Base-by-base conservation (phyloP, 2,329 filamentous ascomycete species). In the Zasmidium cellare region DNA sequence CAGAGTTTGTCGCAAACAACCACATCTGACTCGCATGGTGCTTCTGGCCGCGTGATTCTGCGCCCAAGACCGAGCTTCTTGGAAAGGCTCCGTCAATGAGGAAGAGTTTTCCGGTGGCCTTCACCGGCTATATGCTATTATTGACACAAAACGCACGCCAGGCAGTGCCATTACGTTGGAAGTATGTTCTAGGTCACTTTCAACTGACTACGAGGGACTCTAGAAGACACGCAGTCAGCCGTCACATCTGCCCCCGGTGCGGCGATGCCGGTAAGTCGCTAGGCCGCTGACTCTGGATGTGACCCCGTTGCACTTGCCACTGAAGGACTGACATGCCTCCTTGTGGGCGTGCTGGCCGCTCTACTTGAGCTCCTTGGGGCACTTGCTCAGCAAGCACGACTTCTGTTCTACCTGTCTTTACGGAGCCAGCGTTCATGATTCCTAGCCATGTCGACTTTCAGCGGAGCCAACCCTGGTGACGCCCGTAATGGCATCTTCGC, bases 401-500 rank as follows among this genome's bases (percentile, higher is more conserved):
- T 41, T 14, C 16, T 41, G n/a, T n/a, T 9, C 16, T 16, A 46
- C n/a, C 51, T 22, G 25, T 14, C 25, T 46, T 23, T 23, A 14
- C 2, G 35, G 25, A n/a, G 38, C 51, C 14, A 28, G 11, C 7
- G 9, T 41, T 25, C 7, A 20, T 25, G 22, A 9, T 23, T 25
- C 19, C 16, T 14, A 46, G 28, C 23, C 19, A 61, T 61, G 59
- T 54, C 38, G 35, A 41, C 35, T 19, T 56, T 55, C 45, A 51
- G 50, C n/a, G 46, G 44, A 28, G 22, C 59, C 20, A 52, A 23
- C 6, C 18, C 48, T 38, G 38, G 44, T 24, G 28, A 18, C 16
- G 46, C 57, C 16, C 51, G 49, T 19, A 44, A 50, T 50, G 54
- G 53, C 3, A 56, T 59, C 35, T 53, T 60, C 22, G 35, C 41